Conservation (phyloP, 129 eudicot species). For the Pulicaria dysenterica region DNA sequence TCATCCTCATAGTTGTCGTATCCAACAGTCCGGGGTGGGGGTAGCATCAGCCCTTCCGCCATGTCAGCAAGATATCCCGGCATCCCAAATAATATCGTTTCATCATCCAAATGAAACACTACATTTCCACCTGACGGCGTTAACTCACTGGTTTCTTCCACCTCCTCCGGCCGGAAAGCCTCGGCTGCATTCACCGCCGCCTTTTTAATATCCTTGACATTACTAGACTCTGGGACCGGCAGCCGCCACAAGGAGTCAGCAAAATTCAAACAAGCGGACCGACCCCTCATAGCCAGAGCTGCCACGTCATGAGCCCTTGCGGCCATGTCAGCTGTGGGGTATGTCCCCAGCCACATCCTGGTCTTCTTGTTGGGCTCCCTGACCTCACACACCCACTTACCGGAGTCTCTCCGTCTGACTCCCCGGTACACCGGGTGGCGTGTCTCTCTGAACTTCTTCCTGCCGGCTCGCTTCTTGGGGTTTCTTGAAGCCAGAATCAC, state of each 20-base stretch:
- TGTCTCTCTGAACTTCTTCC: conserved; percentile 79
- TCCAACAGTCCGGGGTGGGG: conserved; percentile 49
- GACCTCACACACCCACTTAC: conserved; percentile 88
- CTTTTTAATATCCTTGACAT: conserved; percentile 67
- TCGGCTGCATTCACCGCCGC: conserved; percentile 82
- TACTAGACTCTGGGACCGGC: conserved; percentile 55
- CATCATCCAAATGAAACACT: conserved; percentile 56
- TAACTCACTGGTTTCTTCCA: neutral
- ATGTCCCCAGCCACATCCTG: conserved; percentile 80
- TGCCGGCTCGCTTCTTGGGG: conserved; percentile 80
- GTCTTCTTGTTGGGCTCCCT: conserved; percentile 75
- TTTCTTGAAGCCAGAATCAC: conserved; percentile 52
- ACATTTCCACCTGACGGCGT: conserved; percentile 25
- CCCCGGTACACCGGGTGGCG: conserved; percentile 88
- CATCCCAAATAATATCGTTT: conserved; percentile 60
- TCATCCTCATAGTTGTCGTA: conserved; percentile 37
- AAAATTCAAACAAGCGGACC: conserved; percentile 71
- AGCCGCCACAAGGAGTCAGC: conserved; percentile 86
- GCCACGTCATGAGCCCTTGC: conserved; percentile 96
- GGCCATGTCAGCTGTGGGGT: conserved; percentile 82
- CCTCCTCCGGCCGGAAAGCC: conserved; percentile 47
- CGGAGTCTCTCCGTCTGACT: conserved; percentile 63
- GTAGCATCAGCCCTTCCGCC: conserved; percentile 79
- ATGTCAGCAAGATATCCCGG: conserved; percentile 55
- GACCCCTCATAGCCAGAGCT: conserved; percentile 62